A percentile compares a stretch with the other conserved stretches of the same genome.
phyloP scores from a whole-genome alignment of 768 basidiomycete species.

The Rubroboletus satanas region DNA sequence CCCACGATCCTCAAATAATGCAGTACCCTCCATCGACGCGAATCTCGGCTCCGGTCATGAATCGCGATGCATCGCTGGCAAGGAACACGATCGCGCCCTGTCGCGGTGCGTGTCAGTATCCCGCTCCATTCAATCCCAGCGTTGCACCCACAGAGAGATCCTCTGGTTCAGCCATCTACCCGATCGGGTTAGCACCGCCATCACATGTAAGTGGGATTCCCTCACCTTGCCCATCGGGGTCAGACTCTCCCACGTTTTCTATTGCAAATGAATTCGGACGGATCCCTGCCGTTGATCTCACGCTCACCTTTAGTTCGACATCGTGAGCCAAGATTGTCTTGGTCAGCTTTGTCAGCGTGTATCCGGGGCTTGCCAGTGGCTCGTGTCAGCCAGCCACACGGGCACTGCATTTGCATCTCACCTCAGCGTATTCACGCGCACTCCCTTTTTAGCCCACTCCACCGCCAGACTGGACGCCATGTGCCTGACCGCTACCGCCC shows the following conservation, averaged over 20 bases:
- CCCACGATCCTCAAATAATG: constrained; percentile 39
- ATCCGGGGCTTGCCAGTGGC: constrained; percentile 65
- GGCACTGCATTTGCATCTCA: constrained; percentile 20
- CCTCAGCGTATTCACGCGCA: constrained; percentile 84
- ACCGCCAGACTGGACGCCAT: constrained; percentile 91
- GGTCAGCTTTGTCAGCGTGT: constrained; percentile 91
- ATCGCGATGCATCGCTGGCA: constrained; percentile 83
- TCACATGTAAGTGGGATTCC: background rate
- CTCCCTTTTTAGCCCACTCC: constrained; percentile 90
- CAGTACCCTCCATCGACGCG: constrained; percentile 92
- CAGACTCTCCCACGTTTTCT: constrained; percentile 81
- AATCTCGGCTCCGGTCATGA: constrained; percentile 84
- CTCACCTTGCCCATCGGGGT: constrained; percentile 82
- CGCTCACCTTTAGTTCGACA: constrained; percentile 63
- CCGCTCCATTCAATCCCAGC: background rate
- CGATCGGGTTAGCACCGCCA: constrained; percentile 20
- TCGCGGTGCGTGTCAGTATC: background rate
- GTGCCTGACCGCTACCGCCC: constrained; percentile 72
- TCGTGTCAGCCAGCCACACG: background rate
- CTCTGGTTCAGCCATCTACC: constrained; percentile 86
- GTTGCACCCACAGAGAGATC: constrained; percentile 66
- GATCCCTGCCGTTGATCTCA: too few relatives aligned
- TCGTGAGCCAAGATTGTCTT: constrained; percentile 75
- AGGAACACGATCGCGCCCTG: constrained; percentile 89
- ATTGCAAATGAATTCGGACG: background rate